These are phyloP conservation scores for Penicillium waksmanii DNA, from an alignment of 495 filamentous ascomycete genomes.

Conservation along the genomic window DNA sequence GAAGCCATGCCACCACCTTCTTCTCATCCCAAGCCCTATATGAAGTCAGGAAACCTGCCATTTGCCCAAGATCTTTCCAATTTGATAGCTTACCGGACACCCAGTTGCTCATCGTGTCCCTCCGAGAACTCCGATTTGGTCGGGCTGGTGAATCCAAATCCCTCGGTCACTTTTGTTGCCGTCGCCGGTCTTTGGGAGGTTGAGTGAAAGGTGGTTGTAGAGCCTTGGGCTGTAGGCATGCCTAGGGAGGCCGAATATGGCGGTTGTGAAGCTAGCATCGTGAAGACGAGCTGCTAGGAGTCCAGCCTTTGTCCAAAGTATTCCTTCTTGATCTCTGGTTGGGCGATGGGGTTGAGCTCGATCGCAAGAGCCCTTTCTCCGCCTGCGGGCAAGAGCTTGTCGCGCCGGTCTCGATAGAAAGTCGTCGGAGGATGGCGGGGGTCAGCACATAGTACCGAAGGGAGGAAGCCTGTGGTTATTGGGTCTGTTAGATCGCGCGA, in stretches of 20 bases:
- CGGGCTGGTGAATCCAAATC: slow-evolving; percentile 75
- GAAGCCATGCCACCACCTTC: slow-evolving; percentile 85
- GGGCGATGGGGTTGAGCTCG: neutral
- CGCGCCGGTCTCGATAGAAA: slow-evolving; percentile 13
- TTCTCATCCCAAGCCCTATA: slow-evolving; percentile 85
- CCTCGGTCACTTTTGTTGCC: slow-evolving; percentile 59
- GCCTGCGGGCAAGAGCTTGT: slow-evolving; percentile 15
- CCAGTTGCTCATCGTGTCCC: slow-evolving; percentile 57
- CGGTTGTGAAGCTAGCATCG: slow-evolving; percentile 86
- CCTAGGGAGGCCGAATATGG: slow-evolving; percentile 69
- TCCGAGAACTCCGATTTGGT: slow-evolving; percentile 98
- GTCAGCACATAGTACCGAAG: slow-evolving; percentile 30
- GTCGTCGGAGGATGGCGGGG: slow-evolving; percentile 11
- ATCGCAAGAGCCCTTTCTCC: slow-evolving; percentile 18
- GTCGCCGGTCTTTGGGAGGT: slow-evolving; percentile 54
- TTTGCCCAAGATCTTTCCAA: neutral
- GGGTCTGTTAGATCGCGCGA: slow-evolving; percentile 15
- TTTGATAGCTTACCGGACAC: slow-evolving; percentile 56
- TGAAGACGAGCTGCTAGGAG: slow-evolving; percentile 22
- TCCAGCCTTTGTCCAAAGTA: neutral
- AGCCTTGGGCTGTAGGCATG: slow-evolving; percentile 56
- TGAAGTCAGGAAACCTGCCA: slow-evolving; percentile 26
- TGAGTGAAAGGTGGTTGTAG: slow-evolving; percentile 57
- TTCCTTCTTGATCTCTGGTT: neutral
- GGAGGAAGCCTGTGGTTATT: neutral